A percentile compares a stretch with the other conserved stretches of the same genome.
These are phyloP conservation scores for Poa annua DNA, from an alignment of 176 grass and related monocot genomes.

Conservation along the genomic window DNA sequence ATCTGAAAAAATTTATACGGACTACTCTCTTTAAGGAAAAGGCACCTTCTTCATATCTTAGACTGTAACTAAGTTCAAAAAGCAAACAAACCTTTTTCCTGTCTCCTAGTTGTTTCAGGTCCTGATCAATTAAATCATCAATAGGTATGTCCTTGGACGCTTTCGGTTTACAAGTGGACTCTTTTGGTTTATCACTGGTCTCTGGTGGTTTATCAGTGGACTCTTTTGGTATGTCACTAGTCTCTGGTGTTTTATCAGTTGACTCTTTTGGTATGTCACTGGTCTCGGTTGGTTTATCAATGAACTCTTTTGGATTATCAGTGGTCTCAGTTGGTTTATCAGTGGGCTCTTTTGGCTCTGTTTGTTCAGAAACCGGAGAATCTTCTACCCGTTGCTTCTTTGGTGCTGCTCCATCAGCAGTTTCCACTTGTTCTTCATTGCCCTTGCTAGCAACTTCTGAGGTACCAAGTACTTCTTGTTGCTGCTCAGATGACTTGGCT, in stretches of 20 bases:
- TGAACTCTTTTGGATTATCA: slow-evolving; percentile 24
- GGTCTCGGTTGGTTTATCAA: slow-evolving; percentile 32
- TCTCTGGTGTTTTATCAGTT: slow-evolving; percentile 43
- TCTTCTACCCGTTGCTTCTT: slow-evolving; percentile 75
- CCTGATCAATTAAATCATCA: slow-evolving; percentile 92
- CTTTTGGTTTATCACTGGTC: slow-evolving; percentile 41
- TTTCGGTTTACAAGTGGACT: neutral
- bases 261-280: slow-evolving; percentile 33
- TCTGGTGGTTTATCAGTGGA: slow-evolving; percentile 27
- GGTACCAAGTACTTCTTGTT: slow-evolving; percentile 28
- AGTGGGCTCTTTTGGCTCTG: slow-evolving; percentile 3
- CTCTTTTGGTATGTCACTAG: slow-evolving; percentile 25
- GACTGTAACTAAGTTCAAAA: slow-evolving; percentile 29
- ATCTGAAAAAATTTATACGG: slow-evolving; percentile 26
- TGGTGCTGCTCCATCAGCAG: slow-evolving; percentile 50
- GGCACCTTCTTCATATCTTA: neutral
- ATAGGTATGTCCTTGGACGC: slow-evolving; percentile 45
- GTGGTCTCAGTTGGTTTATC: slow-evolving; percentile 2
- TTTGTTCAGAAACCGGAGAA: slow-evolving; percentile 22
- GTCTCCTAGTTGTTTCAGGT: slow-evolving; percentile 78
- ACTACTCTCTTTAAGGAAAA: neutral
- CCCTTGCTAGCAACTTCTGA: slow-evolving; percentile 35
- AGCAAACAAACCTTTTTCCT: slow-evolving; percentile 74
- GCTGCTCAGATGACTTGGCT: slow-evolving; percentile 32
- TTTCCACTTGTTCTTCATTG: slow-evolving; percentile 34